Percentiles rank a stretch among this genome's conserved stretches.
These are phyloP conservation scores for Parmelia sp. DNA, from an alignment of 495 filamentous ascomycete genomes.

Conservation along the genomic window DNA sequence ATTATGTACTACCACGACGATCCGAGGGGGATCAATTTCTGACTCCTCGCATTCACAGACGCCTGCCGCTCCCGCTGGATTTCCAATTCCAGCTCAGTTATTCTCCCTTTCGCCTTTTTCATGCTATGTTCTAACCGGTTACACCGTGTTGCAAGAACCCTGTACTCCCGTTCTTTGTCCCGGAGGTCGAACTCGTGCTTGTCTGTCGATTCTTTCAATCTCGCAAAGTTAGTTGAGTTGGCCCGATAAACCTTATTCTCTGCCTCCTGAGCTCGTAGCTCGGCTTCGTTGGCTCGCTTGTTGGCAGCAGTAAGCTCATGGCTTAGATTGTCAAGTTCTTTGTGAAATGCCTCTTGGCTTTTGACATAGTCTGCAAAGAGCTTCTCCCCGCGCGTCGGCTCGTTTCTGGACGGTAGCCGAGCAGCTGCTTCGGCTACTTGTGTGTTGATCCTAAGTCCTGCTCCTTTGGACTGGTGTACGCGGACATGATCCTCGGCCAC, in stretches of 20 bases:
- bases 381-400: neutral
- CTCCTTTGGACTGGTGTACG: neutral
- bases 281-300: neutral
- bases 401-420: neutral
- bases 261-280: neutral
- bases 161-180: neutral
- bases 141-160: neutral
- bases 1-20: too few species aligned
- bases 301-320: neutral
- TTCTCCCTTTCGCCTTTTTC: too few species aligned
- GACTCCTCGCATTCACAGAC: neutral
- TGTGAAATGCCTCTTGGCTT: neutral
- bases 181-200: neutral
- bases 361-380: neutral
- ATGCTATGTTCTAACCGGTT: neutral
- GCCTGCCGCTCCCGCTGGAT: neutral
- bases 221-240: neutral
- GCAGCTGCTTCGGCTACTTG: neutral
- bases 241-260: neutral
- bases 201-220: neutral
- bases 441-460: neutral
- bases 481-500: neutral
- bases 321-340: neutral
- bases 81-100: too few species aligned
- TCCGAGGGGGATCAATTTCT: too few species aligned